These are phyloP conservation scores for Rhynchosporium secalis DNA, from an alignment of 2,329 filamentous ascomycete genomes.

Conservation along the genomic window DNA sequence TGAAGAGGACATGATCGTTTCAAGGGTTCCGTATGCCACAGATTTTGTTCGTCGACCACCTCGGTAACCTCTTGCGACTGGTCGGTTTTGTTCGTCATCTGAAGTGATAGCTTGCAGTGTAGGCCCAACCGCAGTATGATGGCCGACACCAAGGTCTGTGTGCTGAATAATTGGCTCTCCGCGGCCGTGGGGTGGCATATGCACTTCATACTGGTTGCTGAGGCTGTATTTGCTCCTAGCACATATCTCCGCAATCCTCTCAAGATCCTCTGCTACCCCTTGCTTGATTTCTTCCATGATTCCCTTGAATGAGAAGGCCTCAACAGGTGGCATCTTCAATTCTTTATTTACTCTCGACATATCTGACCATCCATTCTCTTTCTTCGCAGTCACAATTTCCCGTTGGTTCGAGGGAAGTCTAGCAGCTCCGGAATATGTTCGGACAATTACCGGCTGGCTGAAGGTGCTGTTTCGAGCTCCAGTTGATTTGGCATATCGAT, in stretches of 20 bases:
- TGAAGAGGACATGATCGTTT: constrained; percentile 67
- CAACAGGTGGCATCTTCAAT: constrained; percentile 57
- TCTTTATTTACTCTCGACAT: constrained; percentile 35
- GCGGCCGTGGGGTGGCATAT: constrained; percentile 62
- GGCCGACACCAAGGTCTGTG: constrained; percentile 28
- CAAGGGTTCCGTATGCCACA: constrained; percentile 59
- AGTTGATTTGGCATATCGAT: constrained; percentile 57
- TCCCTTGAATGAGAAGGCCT: constrained; percentile 65
- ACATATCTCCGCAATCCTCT: constrained; percentile 67
- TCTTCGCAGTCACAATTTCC: constrained; percentile 34
- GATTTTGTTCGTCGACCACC: constrained; percentile 36
- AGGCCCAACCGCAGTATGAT: constrained; percentile 44
- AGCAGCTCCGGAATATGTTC: constrained; percentile 58
- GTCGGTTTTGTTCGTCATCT: constrained; percentile 52
- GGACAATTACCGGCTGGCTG: constrained; percentile 65
- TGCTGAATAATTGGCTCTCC: constrained; percentile 49
- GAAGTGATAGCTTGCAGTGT: constrained; percentile 59
- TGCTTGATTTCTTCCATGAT: constrained; percentile 58
- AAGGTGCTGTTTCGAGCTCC: constrained; percentile 57
- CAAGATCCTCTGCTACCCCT: constrained; percentile 56
- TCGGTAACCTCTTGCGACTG: constrained; percentile 29
- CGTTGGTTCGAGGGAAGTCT: constrained; percentile 39
- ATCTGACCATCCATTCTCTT: constrained; percentile 31
- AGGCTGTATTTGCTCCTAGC: constrained; percentile 64
- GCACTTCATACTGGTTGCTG: constrained; percentile 67